Percentiles rank a stretch among this genome's conserved stretches.
Evolutionary conservation across 306 rosid species (phyloP).

Genomic region (Trifolium repens): DNA sequence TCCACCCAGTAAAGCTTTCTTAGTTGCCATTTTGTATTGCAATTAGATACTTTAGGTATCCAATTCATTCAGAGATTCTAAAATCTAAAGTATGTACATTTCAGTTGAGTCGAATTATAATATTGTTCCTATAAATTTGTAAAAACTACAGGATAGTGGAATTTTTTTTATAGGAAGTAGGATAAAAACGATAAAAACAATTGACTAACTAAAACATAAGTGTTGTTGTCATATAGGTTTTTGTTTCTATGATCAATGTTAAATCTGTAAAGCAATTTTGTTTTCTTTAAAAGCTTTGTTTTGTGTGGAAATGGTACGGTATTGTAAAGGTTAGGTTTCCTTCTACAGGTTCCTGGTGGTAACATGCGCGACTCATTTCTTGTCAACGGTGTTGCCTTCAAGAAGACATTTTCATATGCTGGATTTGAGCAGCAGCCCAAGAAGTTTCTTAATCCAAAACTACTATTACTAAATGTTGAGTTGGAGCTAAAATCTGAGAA

Average conservation of each 20-base stretch:
- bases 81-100: neutral
- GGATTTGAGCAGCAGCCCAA: slow-evolving; percentile 99
- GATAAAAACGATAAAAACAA: neutral
- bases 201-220: neutral
- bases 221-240: neutral
- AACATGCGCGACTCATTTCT: slow-evolving; percentile 94
- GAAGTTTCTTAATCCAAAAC: slow-evolving; percentile 80
- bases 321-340: slow-evolving; percentile 31
- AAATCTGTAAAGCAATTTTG: slow-evolving; percentile 4
- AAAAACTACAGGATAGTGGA: neutral
- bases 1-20: neutral
- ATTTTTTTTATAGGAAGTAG: neutral
- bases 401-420: slow-evolving; percentile 98
- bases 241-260: slow-evolving; percentile 19
- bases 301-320: slow-evolving; percentile 24
- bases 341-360: slow-evolving; percentile 95
- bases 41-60: slow-evolving; percentile 4
- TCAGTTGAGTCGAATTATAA: neutral
- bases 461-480: slow-evolving; percentile 81
- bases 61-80: neutral
- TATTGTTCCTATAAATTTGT: neutral
- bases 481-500: slow-evolving; percentile 99
- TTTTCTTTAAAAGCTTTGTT: slow-evolving; percentile 1
- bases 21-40: neutral
- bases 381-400: slow-evolving; percentile 96